Conservation (phyloP, 2,329 filamentous ascomycete species). For the Fusarium verticillioides region DNA sequence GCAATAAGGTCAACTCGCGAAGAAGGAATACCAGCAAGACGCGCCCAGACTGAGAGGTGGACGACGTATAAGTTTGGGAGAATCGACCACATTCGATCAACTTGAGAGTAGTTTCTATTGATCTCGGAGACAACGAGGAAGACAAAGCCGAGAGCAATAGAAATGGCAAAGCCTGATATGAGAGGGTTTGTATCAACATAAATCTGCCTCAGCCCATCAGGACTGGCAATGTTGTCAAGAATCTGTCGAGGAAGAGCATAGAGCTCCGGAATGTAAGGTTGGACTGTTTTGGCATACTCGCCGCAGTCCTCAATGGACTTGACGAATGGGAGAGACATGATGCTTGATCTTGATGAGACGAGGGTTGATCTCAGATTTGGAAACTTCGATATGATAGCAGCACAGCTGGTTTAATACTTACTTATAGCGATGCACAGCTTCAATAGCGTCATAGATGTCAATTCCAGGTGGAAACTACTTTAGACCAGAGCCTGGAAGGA, state of each 20-base stretch:
- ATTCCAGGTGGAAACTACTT: not conserved
- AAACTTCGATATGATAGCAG: not conserved
- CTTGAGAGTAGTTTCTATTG: constrained; percentile 96
- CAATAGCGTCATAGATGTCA: constrained; percentile 36
- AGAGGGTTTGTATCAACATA: constrained; percentile 90
- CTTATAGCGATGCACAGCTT: not conserved
- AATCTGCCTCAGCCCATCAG: constrained; percentile 72
- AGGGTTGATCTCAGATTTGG: not conserved
- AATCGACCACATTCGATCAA: constrained; percentile 92
- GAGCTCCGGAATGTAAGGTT: constrained; percentile 78
- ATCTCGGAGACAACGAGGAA: constrained; percentile 83
- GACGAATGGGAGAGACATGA: constrained; percentile 79
- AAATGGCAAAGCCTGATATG: constrained; percentile 77
- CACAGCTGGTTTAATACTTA: constrained; percentile 20
- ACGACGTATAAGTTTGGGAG: constrained; percentile 87
- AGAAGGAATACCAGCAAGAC: constrained; percentile 76
- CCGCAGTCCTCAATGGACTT: constrained; percentile 78
- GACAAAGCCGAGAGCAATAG: constrained; percentile 74
- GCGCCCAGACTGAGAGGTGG: constrained; percentile 87
- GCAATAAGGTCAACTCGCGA: constrained; percentile 78
- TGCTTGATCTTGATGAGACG: constrained; percentile 31
- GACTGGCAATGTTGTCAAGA: constrained; percentile 67
- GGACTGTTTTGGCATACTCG: constrained; percentile 78
- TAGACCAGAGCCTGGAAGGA: constrained; percentile 8
- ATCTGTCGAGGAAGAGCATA: constrained; percentile 75